Conservation (phyloP, 1,284 basidiomycete species). For the Wallemia mellicola region DNA sequence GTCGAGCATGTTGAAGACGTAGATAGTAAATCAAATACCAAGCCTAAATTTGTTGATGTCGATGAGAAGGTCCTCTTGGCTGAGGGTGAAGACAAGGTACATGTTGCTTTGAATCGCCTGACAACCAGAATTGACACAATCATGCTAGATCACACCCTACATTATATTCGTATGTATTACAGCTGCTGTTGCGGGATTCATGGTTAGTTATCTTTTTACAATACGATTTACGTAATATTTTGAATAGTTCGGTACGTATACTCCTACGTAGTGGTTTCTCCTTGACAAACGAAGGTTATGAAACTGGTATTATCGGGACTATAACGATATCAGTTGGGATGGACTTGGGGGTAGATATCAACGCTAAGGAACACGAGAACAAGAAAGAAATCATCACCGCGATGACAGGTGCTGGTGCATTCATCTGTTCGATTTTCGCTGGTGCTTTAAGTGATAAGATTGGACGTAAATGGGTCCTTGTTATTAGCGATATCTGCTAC, state of each 20-base stretch:
- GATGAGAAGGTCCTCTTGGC: background rate
- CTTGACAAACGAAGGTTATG: background rate
- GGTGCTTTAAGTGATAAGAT: conserved; percentile 14
- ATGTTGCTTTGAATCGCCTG: background rate
- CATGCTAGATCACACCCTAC: background rate
- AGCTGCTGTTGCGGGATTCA: background rate
- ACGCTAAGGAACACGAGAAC: too few species aligned
- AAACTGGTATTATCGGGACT: background rate
- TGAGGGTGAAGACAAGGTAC: background rate
- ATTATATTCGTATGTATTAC: background rate
- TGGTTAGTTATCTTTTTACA: background rate
- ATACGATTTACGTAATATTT: background rate
- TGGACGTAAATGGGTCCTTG: conserved; percentile 15
- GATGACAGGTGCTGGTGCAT: conserved; percentile 26
- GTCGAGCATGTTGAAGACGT: background rate
- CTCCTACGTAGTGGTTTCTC: background rate
- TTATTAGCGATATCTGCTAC: conserved; percentile 11
- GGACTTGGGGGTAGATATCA: too few species aligned
- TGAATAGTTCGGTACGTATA: background rate
- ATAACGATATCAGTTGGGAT: background rate
- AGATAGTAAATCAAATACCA: too few species aligned
- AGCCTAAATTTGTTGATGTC: background rate
- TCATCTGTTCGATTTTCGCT: conserved; percentile 9
- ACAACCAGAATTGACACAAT: background rate
- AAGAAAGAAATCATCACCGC: conserved; percentile 60